Conservation (phyloP, 78 protist species). For the Cavenderia fasciculata region DNA sequence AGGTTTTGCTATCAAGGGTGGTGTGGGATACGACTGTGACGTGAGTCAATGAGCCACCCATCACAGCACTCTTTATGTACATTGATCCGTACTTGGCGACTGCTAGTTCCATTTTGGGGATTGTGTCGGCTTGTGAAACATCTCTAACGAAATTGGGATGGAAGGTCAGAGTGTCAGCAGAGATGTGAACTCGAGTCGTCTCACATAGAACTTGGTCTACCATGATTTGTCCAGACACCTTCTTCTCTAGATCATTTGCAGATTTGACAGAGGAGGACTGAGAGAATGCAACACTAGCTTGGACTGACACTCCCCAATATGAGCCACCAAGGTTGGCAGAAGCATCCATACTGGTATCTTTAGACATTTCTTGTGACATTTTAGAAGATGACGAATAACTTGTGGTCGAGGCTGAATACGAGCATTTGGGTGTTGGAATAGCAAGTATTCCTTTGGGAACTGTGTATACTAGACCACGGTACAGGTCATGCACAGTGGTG, state of each 20-base stretch:
- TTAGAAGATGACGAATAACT: background rate
- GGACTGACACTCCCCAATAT: background rate
- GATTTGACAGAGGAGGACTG: background rate
- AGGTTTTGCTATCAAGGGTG: no score
- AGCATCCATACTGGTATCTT: background rate
- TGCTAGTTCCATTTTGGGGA: background rate
- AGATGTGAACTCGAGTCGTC: background rate
- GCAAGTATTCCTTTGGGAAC: slow-evolving; percentile 3
- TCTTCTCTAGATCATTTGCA: background rate
- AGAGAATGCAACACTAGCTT: background rate
- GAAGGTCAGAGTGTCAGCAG: background rate
- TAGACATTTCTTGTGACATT: background rate
- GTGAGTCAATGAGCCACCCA: background rate
- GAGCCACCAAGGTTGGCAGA: background rate
- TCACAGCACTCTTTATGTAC: background rate
- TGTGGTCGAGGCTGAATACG: background rate
- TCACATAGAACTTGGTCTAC: background rate
- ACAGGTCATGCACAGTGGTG: background rate
- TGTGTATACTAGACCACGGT: slow-evolving; percentile 10
- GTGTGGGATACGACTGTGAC: background rate
- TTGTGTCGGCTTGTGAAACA: background rate
- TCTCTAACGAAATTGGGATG: background rate
- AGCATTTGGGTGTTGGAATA: background rate
- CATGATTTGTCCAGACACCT: background rate
- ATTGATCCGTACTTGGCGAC: background rate